A percentile compares a stretch with the other conserved stretches of the same genome.
These are phyloP conservation scores for Cutaneotrichosporon dermatis DNA, from an alignment of 1,284 basidiomycete genomes.

Conservation along the genomic window DNA sequence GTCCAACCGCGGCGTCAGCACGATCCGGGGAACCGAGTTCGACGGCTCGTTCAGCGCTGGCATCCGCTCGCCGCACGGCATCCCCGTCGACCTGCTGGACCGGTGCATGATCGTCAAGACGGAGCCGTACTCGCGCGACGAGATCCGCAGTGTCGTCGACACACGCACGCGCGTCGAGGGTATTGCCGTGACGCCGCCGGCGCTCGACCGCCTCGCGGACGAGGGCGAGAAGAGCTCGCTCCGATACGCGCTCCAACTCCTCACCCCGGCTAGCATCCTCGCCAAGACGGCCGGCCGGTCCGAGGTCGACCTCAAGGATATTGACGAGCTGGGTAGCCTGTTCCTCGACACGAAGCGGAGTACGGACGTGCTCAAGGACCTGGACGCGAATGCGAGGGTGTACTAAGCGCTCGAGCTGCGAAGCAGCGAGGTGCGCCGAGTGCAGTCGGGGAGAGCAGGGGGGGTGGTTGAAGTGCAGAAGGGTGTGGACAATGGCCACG, in stretches of 20 bases:
- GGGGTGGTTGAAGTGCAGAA: neutral
- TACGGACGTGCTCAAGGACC: slow-evolving; percentile 37
- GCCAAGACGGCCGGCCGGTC: slow-evolving; percentile 68
- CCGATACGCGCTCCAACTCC: slow-evolving; percentile 86
- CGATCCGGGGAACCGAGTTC: slow-evolving; percentile 79
- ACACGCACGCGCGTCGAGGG: slow-evolving; percentile 83
- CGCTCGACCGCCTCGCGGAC: slow-evolving; percentile 72
- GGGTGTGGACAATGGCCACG: neutral
- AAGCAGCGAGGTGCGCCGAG: neutral
- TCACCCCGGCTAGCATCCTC: slow-evolving; percentile 89
- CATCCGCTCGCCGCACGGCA: slow-evolving; percentile 85
- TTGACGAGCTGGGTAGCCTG: slow-evolving; percentile 84
- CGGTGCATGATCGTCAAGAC: slow-evolving; percentile 97
- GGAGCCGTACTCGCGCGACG: slow-evolving; percentile 72
- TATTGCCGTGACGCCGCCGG: slow-evolving; percentile 68
- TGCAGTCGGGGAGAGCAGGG: neutral
- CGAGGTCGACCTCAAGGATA: slow-evolving; percentile 79
- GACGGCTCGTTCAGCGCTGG: slow-evolving; percentile 57
- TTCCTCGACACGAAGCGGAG: slow-evolving; percentile 83
- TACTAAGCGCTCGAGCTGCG: slow-evolving; percentile 18
- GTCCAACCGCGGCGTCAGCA: slow-evolving; percentile 86
- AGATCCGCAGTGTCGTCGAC: slow-evolving; percentile 82
- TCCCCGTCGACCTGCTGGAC: slow-evolving; percentile 91
- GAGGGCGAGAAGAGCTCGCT: slow-evolving; percentile 82
- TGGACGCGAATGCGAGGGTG: slow-evolving; percentile 28